Conservation (phyloP, 257 asterid species). For the Forsythia suspensa region DNA sequence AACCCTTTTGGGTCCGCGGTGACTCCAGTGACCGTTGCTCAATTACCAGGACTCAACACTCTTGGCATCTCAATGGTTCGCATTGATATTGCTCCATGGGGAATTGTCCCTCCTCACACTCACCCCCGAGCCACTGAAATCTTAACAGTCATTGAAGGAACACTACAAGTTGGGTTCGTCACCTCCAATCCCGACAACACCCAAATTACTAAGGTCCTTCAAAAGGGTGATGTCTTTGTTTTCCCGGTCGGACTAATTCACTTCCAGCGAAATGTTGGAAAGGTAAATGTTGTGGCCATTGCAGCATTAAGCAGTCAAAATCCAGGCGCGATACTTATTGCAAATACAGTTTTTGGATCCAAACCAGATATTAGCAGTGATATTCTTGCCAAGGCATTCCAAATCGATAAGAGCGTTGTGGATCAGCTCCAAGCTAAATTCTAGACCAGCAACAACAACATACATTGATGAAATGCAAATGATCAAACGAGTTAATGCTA, state of each 20-base stretch:
- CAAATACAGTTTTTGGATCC: slow-evolving; percentile 26
- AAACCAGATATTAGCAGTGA: slow-evolving; percentile 22
- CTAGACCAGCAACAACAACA: background rate
- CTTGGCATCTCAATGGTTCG: slow-evolving; percentile 16
- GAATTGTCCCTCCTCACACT: slow-evolving; percentile 11
- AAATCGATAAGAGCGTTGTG: background rate
- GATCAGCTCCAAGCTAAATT: slow-evolving; percentile 19
- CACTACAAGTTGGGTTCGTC: slow-evolving; percentile 15
- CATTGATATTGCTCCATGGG: background rate
- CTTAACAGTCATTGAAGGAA: slow-evolving; percentile 16
- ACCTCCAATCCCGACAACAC: slow-evolving; percentile 10
- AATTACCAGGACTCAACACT: slow-evolving; percentile 15
- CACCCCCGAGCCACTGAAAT: slow-evolving; percentile 23
- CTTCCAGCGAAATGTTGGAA: slow-evolving; percentile 29
- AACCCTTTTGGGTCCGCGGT: slow-evolving; percentile 26
- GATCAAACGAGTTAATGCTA: too few relatives aligned
- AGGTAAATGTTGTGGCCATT: slow-evolving; percentile 21
- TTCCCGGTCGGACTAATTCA: slow-evolving; percentile 27
- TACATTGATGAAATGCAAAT: too few relatives aligned
- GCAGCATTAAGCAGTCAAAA: slow-evolving; percentile 32
- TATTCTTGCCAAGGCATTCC: slow-evolving; percentile 31
- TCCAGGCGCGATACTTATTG: slow-evolving; percentile 16
- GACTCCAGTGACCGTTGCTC: slow-evolving; percentile 17
- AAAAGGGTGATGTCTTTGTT: slow-evolving; percentile 25
- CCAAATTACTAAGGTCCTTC: slow-evolving; percentile 11